Evolutionary conservation across 257 asterid species (phyloP).

Genomic region (Solanum verrucosum): DNA sequence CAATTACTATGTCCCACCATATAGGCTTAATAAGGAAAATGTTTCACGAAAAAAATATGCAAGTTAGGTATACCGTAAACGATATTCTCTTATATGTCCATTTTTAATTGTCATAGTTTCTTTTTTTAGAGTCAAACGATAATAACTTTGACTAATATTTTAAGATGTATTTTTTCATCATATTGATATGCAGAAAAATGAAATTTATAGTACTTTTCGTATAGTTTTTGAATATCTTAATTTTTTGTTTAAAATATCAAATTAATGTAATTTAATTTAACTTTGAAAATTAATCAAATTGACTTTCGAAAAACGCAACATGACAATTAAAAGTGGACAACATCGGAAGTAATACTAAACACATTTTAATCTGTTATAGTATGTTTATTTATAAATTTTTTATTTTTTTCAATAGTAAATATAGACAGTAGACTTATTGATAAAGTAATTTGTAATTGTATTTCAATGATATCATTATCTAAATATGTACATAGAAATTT

Average conservation of each 20-base stretch:
- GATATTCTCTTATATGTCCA: neutral
- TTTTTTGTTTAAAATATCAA: too few species aligned
- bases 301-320: accelerated
- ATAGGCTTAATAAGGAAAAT: neutral
- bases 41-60: neutral
- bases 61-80: neutral
- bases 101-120: too few species aligned
- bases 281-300: too few species aligned
- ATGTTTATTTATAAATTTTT: neutral
- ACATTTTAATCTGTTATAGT: neutral
- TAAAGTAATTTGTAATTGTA: neutral
- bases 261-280: too few species aligned
- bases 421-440: neutral
- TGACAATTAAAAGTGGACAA: neutral
- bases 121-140: neutral
- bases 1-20: neutral
- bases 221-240: too few species aligned
- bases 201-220: too few species aligned
- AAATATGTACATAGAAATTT: neutral
- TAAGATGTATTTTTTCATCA: too few species aligned
- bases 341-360: too few species aligned
- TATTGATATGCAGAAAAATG: neutral
- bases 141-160: too few species aligned
- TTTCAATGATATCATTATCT: neutral
- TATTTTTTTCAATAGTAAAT: neutral